Percentiles rank a stretch among this genome's conserved stretches.
phyloP scores from a whole-genome alignment of 2,329 filamentous ascomycete genomes.

The Apiospora phragmitis region DNA sequence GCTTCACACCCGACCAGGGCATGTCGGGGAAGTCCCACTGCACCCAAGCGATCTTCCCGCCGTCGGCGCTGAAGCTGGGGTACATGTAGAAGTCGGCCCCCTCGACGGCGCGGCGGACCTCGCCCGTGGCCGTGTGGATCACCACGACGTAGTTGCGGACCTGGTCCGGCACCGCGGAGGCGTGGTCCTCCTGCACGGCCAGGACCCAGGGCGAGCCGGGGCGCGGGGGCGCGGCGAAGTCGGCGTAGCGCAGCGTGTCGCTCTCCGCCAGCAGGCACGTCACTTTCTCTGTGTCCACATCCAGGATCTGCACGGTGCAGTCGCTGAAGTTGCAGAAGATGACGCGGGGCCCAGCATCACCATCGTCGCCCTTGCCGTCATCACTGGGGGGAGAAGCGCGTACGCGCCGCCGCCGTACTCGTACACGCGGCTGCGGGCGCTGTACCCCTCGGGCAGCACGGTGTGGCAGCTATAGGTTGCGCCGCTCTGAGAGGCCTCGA shows the following conservation, averaged over 20 bases:
- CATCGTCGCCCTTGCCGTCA: background rate
- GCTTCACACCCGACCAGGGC: conserved; percentile 48
- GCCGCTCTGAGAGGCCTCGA: conserved; percentile 34
- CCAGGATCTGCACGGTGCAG: conserved; percentile 43
- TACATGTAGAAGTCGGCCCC: conserved; percentile 55
- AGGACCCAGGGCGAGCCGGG: conserved; percentile 41
- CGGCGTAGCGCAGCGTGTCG: conserved; percentile 42
- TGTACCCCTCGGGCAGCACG: conserved; percentile 44
- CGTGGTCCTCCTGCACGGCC: conserved; percentile 54
- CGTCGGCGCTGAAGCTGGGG: conserved; percentile 49
- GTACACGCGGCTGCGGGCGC: conserved; percentile 47
- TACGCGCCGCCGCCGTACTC: conserved; percentile 53
- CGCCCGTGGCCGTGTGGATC: conserved; percentile 41
- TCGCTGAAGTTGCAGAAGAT: conserved; percentile 47
- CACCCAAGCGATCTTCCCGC: conserved; percentile 49
- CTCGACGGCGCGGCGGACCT: conserved; percentile 38
- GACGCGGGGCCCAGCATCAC: conserved; percentile 36
- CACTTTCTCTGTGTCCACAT: conserved; percentile 37
- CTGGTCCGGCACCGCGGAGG: conserved; percentile 28
- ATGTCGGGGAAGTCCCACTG: conserved; percentile 57
- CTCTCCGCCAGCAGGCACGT: conserved; percentile 30
- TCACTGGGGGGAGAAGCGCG: conserved; percentile 29
- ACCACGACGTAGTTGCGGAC: conserved; percentile 41
- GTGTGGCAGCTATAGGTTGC: conserved; percentile 34
- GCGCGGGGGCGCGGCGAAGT: conserved; percentile 44